Evolutionary conservation across 2,329 filamentous ascomycete species (phyloP), one percentile per base, ranked within the genome.

Genomic region (Capronia epimyces): DNA sequence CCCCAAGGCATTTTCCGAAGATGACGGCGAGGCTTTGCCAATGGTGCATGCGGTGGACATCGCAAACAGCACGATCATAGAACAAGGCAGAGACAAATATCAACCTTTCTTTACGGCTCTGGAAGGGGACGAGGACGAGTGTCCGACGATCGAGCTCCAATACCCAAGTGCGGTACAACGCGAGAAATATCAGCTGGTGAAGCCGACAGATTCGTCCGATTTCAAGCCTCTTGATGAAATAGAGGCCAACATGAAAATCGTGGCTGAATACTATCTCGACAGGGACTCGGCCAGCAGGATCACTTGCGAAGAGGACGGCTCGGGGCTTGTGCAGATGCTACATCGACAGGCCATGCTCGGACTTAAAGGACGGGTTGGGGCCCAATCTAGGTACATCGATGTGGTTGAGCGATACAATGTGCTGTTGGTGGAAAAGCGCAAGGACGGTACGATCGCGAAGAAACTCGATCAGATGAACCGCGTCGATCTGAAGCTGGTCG

Each of bases 341-440:
- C 84, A 87, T 61, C 83, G 86, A 59, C 86, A 89, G 9, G 78
- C 82, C 53, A 80, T 80, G 61, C 80, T 82, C 41, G 81, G 83
- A 55, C 82, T 83, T 15, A 51, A 47, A 32, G 48, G 52, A n/a
- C 43, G 51, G 13, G 52, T 55, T 32, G 60, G 58, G 8, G 57
- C 57, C 42, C 76, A 81, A 54, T 73, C 82, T 37, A 83, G 86
- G 15, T 96, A 95, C 69, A 81, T 82, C 57, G 71, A 79, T 39
- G 83, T 86, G 2, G 74, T 98, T 21, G 70, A 78, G 43, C 81
- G 84, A 48, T 96, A 93, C 75, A 97, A 97, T 70, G 70, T 75
- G 46, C 75, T 81, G 22, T 75, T 97, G 32, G 71, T 78, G 20
- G 72, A 74, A 18, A 75, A 89, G 24, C 78, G 89, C 16, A 73